Base-by-base conservation (phyloP, 1,139 yeast species). In the Lodderomyces orthopsilosis region DNA sequence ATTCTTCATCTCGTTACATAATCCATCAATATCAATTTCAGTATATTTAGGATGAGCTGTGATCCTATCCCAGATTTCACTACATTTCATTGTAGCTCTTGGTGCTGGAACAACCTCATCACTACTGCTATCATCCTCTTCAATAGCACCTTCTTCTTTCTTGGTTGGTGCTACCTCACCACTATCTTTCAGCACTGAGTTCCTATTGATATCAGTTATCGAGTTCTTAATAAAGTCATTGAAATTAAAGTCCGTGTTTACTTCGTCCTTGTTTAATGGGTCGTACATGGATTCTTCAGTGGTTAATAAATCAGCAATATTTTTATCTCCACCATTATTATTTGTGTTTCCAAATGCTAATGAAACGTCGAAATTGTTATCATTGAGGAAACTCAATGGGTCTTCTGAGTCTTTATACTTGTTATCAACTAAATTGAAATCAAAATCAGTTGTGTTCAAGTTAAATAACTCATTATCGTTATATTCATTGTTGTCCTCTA, bases 41-140 rank as follows among this genome's bases (percentile, higher is more conserved):
- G 94, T 82, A 63, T 91, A 93, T 61, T 85, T 82, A 28, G 98
- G 98, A 71, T 93, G 97, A 13, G 95, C 69, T 2, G 96, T 87
- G 34, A 93, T 86, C 57, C 98, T 78, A 62, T 91, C 98, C 98
- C 98, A 93, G 18, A 91, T 85, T 55, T 90, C 97, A 0, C 95
- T 81, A 63, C 98, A 93, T 57, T 80, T 57, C 50, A 59, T 56
- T 1, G 66, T 55, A 63, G 70, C 39, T 62, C 68, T 62, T 57
- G 84, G 62, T 9, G 66, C 66, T 9, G 66, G 66, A 6, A 59
- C 68, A 28, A 59, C 59, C 38, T 55, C 62, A 21, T 58, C 51
- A 19, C 61, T 65, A 30, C 58, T 60, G 24, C 55, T 56, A 12
- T 54, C 56, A 17, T 37, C 40, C 4, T 37, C 40, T 14, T 36